Base-by-base conservation (phyloP, 768 basidiomycete genomes). In the Harrya chromipes region DNA sequence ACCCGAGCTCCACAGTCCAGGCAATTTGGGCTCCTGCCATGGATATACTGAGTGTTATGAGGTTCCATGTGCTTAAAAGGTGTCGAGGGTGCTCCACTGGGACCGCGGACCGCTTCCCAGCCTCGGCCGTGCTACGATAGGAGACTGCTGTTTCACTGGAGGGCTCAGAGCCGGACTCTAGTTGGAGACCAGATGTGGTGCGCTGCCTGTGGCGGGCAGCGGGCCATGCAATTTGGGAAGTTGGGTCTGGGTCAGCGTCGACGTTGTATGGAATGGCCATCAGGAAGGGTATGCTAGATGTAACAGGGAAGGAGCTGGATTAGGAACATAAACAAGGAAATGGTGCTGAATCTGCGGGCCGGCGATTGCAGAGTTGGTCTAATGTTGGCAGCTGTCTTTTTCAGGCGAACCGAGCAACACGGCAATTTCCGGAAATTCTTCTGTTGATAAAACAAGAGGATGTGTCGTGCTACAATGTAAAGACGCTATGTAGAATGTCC, bases 1-100 rank as follows among this genome's bases (percentile, higher is more conserved):
- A 94, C 92, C 91, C 92, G 21, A 94, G 81, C 64, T 95, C 93
- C 4, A 97, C 87, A 1, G 93, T 95, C 94, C 94, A 97, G 1
- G 91, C 87, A 21, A 97, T 84, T 71, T 97, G 90, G 6, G 89
- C 90, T 14, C 95, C 95, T 38, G 84, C 92, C 89, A 98, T 94
- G 8, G 93, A 90, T 52, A 97, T 80, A 52, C 85, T 90, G 58
- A 93, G 73, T 2, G 87, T 87, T 60, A 91, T 78, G 49, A 93
- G 79, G 65, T 87, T 76, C 85, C 85, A 85, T 65, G 82, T 81
- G 12, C 54, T 67, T 33, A 71, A 46, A 19, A 60, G 68, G 33
- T 48, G 62, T 37, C 63, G 61, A 9, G 57, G 35, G 33, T 55
- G 66, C 42, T 70, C 66, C n/a, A 53, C 6, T 29, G 55, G 38